These are phyloP conservation scores for Candida ficus DNA, from an alignment of 805 yeast species.

Conservation along the genomic window DNA sequence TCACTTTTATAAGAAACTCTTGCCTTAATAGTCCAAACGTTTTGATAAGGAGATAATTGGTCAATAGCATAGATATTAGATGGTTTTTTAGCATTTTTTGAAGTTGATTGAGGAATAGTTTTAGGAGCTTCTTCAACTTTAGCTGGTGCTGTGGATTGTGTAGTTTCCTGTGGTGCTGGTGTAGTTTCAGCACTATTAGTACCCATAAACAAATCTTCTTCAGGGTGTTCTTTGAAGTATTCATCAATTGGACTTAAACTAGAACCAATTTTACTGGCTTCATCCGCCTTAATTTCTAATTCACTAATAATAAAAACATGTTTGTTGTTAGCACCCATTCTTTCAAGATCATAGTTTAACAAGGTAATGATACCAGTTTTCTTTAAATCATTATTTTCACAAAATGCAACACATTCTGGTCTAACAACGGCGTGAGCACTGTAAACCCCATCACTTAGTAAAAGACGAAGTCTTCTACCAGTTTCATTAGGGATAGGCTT, in stretches of 20 bases:
- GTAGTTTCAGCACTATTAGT: conserved; percentile 5
- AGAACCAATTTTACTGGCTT: conserved; percentile 34
- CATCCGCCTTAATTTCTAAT: conserved; percentile 27
- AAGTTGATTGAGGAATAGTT: conserved; percentile 2
- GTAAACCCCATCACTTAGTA: conserved; percentile 49
- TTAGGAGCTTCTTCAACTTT: neutral
- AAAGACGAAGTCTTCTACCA: conserved; percentile 38
- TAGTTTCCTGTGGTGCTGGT: conserved; percentile 13
- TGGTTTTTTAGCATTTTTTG: conserved; percentile 23
- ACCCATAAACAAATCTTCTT: conserved; percentile 34
- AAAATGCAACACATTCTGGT: conserved; percentile 41
- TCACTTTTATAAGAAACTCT: conserved; percentile 87
- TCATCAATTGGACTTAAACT: conserved; percentile 44
- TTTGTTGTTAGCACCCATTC: conserved; percentile 31
- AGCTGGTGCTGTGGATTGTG: neutral
- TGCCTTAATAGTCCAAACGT: conserved; percentile 88
- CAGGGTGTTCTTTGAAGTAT: conserved; percentile 55
- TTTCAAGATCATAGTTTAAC: conserved; percentile 35
- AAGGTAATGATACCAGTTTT: conserved; percentile 39
- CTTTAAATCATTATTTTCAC: conserved; percentile 41
- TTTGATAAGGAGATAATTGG: conserved; percentile 86
- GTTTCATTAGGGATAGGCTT: conserved; percentile 34
- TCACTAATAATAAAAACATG: conserved; percentile 26
- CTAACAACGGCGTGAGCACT: conserved; percentile 49
- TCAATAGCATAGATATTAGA: conserved; percentile 68